phyloP scores from a whole-genome alignment of 2,329 filamentous ascomycete genomes.

The Plenodomus biglobosus region DNA sequence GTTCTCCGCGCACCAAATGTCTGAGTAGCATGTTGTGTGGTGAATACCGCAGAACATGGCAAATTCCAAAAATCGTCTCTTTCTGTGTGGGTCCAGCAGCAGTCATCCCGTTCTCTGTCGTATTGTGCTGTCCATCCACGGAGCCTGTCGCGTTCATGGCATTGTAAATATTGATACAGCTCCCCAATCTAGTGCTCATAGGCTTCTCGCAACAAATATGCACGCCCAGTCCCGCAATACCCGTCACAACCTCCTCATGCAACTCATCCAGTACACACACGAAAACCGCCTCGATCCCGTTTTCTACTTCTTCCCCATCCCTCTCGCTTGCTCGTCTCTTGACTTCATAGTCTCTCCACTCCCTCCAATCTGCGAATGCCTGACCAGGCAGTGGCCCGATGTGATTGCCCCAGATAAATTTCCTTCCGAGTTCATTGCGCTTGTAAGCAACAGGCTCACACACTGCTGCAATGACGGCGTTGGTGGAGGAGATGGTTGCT shows the following conservation, averaged over 20 bases:
- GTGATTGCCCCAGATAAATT: constrained; percentile 68
- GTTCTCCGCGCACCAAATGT: constrained; percentile 72
- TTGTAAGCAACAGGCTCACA: constrained; percentile 82
- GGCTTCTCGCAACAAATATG: constrained; percentile 97
- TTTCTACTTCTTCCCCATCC: constrained; percentile 19
- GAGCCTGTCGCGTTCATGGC: constrained; percentile 48
- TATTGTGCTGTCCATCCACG: constrained; percentile 16
- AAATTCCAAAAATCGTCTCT: constrained; percentile 74
- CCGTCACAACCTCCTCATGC: constrained; percentile 78
- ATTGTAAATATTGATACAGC: constrained; percentile 74
- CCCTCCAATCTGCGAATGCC: constrained; percentile 71
- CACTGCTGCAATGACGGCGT: constrained; percentile 71
- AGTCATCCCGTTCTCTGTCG: background rate
- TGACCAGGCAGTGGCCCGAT: constrained; percentile 59
- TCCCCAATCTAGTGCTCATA: constrained; percentile 73
- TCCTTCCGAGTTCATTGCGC: constrained; percentile 67
- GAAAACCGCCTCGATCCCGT: constrained; percentile 60
- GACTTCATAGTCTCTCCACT: constrained; percentile 74
- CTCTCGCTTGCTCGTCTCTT: constrained; percentile 56
- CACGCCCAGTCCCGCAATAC: constrained; percentile 66
- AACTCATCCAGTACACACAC: constrained; percentile 83
- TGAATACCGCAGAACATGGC: constrained; percentile 90
- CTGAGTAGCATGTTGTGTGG: constrained; percentile 88
- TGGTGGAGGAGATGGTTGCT: constrained; percentile 24
- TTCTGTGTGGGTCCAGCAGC: constrained; percentile 17